phyloP scores from a whole-genome alignment of 2,329 filamentous ascomycete genomes.

The Taxawa tesnikishii region DNA sequence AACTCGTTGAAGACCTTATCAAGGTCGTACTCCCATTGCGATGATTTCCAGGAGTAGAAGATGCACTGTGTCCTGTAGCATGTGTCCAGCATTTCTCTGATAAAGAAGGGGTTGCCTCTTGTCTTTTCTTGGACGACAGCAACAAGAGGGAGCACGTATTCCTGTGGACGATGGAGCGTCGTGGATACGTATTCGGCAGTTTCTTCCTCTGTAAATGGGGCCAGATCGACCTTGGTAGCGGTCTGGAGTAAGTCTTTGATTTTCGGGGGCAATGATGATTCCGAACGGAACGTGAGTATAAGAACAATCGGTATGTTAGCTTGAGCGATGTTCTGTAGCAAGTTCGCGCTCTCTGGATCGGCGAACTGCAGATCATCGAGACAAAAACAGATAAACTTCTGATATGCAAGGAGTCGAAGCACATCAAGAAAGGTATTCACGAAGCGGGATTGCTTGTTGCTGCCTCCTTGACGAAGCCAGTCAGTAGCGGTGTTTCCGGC shows the following conservation, averaged over 20 bases:
- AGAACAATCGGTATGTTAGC: constrained; percentile 72
- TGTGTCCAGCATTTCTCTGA: constrained; percentile 78
- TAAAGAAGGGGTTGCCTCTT: constrained; percentile 79
- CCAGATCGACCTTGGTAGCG: constrained; percentile 56
- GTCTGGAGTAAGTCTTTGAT: constrained; percentile 27
- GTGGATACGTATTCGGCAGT: constrained; percentile 71
- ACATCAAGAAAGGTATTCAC: constrained; percentile 85
- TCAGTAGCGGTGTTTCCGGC: constrained; percentile 24
- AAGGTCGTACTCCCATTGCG: constrained; percentile 72
- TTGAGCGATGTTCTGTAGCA: constrained; percentile 69
- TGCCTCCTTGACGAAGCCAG: constrained; percentile 32
- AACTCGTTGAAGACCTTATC: constrained; percentile 82
- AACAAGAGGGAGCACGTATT: constrained; percentile 65
- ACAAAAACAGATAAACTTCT: constrained; percentile 80
- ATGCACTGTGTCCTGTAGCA: constrained; percentile 80
- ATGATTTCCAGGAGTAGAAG: constrained; percentile 79
- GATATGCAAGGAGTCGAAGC: constrained; percentile 63
- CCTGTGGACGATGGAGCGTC: constrained; percentile 60
- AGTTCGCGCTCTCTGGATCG: constrained; percentile 73
- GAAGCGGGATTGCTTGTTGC: constrained; percentile 51
- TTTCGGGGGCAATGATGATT: constrained; percentile 24
- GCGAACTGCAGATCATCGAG: constrained; percentile 86
- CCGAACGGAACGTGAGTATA: constrained; percentile 51
- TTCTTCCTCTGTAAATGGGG: constrained; percentile 64
- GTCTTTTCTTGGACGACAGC: constrained; percentile 84